Evolutionary conservation across 495 filamentous ascomycete species (phyloP).

Genomic region (Podospora conica): DNA sequence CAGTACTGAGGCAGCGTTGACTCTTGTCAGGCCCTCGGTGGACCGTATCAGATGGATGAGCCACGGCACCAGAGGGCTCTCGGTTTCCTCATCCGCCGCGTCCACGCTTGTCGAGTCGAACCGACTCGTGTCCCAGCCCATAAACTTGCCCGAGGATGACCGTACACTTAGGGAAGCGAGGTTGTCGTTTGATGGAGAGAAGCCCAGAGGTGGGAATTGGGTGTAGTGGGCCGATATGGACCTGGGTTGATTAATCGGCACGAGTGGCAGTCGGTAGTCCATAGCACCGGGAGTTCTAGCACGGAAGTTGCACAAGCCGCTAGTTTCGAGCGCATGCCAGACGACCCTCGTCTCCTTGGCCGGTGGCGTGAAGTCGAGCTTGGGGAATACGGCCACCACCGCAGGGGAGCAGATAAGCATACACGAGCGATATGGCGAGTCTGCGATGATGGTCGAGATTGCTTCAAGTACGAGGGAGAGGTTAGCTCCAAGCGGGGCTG

Average conservation of each 20-base stretch:
- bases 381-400: slow-evolving; percentile 66
- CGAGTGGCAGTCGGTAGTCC: slow-evolving; percentile 53
- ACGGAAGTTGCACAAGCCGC: slow-evolving; percentile 19
- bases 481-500: slow-evolving; percentile 53
- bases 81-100: slow-evolving; percentile 53
- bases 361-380: slow-evolving; percentile 22
- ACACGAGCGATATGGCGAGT: slow-evolving; percentile 70
- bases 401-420: slow-evolving; percentile 73
- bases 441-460: slow-evolving; percentile 67
- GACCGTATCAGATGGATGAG: slow-evolving; percentile 65
- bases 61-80: slow-evolving; percentile 78
- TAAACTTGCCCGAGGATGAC: slow-evolving; percentile 25
- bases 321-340: slow-evolving; percentile 34
- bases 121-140: slow-evolving; percentile 22
- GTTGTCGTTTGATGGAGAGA: slow-evolving; percentile 38
- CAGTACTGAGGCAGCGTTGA: slow-evolving; percentile 76
- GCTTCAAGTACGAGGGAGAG: slow-evolving; percentile 73
- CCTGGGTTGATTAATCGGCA: slow-evolving; percentile 26
- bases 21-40: slow-evolving; percentile 54
- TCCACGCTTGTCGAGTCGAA: slow-evolving; percentile 26
- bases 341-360: slow-evolving; percentile 23
- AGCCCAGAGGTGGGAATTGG: slow-evolving; percentile 56
- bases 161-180: slow-evolving; percentile 18
- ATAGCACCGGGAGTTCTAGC: slow-evolving; percentile 42
- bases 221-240: slow-evolving; percentile 13